A percentile compares a stretch with the other conserved stretches of the same genome.
These are phyloP conservation scores for Vitis riparia DNA, from an alignment of 164 flowering plant genomes.

Conservation along the genomic window DNA sequence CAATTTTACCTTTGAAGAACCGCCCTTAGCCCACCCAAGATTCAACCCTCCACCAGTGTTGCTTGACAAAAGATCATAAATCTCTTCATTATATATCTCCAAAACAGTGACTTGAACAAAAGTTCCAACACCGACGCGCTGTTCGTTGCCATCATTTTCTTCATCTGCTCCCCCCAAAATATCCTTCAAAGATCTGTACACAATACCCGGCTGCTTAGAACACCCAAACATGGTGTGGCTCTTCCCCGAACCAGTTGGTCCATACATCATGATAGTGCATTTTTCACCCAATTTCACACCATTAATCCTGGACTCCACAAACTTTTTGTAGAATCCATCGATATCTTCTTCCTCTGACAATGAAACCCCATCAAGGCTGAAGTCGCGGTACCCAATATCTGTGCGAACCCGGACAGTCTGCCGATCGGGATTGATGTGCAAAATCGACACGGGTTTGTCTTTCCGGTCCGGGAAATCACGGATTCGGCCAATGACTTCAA, in stretches of 20 bases:
- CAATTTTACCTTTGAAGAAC: conserved; percentile 70
- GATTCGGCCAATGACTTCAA: conserved; percentile 83
- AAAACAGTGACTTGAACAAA: conserved; percentile 92
- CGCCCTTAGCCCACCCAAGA: conserved; percentile 78
- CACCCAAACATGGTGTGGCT: conserved; percentile 98
- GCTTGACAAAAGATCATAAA: conserved; percentile 80
- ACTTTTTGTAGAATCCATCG: conserved; percentile 74
- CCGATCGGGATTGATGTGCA: conserved; percentile 56
- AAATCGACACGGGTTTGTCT: conserved; percentile 44
- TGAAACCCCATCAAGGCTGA: conserved; percentile 87
- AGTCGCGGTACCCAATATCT: conserved; percentile 88
- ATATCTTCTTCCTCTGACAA: conserved; percentile 85
- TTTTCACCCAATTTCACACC: conserved; percentile 86
- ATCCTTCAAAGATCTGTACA: conserved; percentile 72
- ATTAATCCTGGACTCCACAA: conserved; percentile 70
- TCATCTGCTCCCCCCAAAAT: conserved; percentile 64
- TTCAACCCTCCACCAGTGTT: conserved; percentile 66
- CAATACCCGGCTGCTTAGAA: conserved; percentile 85
- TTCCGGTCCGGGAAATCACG: conserved; percentile 65
- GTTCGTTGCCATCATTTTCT: conserved; percentile 23
- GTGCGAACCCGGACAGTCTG: conserved; percentile 58
- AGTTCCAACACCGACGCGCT: conserved; percentile 33
- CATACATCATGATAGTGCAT: conserved; percentile 97
- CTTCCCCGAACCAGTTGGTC: conserved; percentile 96
- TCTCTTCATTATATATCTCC: conserved; percentile 97